phyloP scores from a whole-genome alignment of 108 stramenopile genomes.

The Nitzschia putrida region DNA sequence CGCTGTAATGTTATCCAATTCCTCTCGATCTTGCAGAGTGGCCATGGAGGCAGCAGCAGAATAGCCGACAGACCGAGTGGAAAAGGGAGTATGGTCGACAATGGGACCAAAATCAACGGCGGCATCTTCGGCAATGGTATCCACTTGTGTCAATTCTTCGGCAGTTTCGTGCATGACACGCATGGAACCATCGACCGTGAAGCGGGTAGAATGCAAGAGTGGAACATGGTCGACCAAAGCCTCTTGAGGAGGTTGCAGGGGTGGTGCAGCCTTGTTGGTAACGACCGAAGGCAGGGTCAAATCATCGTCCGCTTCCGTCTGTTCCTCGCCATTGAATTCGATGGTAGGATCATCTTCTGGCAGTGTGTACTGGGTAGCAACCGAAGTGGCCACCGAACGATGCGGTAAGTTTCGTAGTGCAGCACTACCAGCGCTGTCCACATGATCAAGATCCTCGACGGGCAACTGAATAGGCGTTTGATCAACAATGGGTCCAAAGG shows the following conservation, averaged over 20 bases:
- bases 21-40: conserved; percentile 11
- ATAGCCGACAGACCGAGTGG: neutral
- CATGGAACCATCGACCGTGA: conserved; percentile 28
- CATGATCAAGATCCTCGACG: no score
- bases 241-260: conserved; percentile 13
- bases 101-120: conserved; percentile 34
- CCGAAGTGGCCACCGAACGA: conserved; percentile 26
- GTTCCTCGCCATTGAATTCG: neutral
- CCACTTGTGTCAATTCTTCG: conserved; percentile 25
- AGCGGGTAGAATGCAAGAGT: neutral
- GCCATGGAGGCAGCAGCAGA: conserved; percentile 38
- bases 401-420: neutral
- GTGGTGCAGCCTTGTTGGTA: neutral
- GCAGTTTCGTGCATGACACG: conserved; percentile 25
- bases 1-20: conserved; percentile 20
- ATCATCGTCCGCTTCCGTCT: neutral
- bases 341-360: neutral
- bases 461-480: conserved; percentile 21
- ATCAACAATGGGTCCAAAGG: conserved; percentile 44
- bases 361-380: conserved; percentile 13
- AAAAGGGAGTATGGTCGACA: conserved; percentile 48
- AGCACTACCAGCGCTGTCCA: neutral
- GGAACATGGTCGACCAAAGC: conserved; percentile 36
- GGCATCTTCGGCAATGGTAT: conserved; percentile 30
- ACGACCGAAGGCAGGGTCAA: neutral